A percentile compares a stretch with the other conserved stretches of the same genome.
Evolutionary conservation across 2,329 filamentous ascomycete species (phyloP).

Genomic region (Apiospora pterosperma): DNA sequence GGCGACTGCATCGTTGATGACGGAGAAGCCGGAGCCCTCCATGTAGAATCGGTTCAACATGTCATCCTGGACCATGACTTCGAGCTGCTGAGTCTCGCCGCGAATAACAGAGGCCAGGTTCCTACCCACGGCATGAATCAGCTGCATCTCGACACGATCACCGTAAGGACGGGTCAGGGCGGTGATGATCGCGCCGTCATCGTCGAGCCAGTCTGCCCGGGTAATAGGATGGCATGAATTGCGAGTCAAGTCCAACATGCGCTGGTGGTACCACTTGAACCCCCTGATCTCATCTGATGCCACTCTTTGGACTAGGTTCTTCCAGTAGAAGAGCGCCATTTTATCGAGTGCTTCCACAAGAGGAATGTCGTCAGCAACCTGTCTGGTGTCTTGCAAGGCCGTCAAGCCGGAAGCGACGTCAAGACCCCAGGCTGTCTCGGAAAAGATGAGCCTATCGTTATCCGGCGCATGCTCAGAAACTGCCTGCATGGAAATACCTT

Average conservation of each 20-base stretch:
- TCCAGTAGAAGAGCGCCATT: no score
- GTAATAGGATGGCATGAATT: no score
- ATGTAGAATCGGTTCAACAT: neutral
- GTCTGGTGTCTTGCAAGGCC: no score
- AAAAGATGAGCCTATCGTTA: neutral
- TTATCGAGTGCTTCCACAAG: no score
- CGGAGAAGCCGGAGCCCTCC: neutral
- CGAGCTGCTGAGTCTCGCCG: neutral
- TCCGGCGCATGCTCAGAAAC: neutral
- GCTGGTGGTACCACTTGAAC: neutral
- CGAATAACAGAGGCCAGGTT: neutral
- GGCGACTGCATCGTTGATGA: neutral
- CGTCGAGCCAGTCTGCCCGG: no score
- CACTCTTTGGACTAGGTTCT: no score
- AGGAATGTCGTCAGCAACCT: no score
- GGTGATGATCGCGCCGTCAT: no score
- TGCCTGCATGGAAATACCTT: conserved; percentile 2
- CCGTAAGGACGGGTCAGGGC: neutral
- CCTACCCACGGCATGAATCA: neutral
- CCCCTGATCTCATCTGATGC: neutral
- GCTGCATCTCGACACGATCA: neutral
- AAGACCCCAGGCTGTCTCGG: neutral
- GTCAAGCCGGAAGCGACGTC: neutral
- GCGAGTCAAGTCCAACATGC: conserved; percentile 4
- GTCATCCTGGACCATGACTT: conserved; percentile 1